Base-by-base conservation (phyloP, 2,329 filamentous ascomycete species). In the Aspergillus aculeatinus region DNA sequence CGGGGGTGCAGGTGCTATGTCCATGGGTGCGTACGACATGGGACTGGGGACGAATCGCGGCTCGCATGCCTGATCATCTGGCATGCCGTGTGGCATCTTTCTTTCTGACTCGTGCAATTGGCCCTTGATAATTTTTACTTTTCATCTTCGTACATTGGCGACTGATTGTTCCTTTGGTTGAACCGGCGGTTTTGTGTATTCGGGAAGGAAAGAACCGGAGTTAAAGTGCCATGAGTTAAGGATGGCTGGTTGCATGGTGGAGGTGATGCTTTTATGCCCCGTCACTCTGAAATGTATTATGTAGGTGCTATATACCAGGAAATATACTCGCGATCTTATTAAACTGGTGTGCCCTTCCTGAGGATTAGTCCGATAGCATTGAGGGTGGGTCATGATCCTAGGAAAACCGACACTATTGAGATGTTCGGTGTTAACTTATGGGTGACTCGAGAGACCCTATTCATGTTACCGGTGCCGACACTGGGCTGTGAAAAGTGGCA, bases 1-100 rank as follows among this genome's bases (percentile, higher is more conserved):
- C 25, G 64, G 65, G 3, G 60, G 59, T 14, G 42, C 65, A 7
- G 65, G 61, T 0, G 67, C 66, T 31, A 62, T 74, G 47, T 55
- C 68, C 1, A 60, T 75, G 53, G 65, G 67, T 27, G 64, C 66
- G 19, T 75, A 68, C 55, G 68, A 72, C 49, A 57, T 73, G 14
- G 65, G 69, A 12, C 59, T 65, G 19, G 66, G 66, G 2, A 65
- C 70, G 58, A 62, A 63, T 21, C 63, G 55, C 21, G 54, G 62
- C 59, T 16, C 63, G 60, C 35, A 57, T 55, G 60, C 61, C 42
- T 62, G 51, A 54, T 35, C n/a, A 14, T n/a, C 5, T 16, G 14
- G 14, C n/a, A 14, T 19, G 9, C 4, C 1, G 5, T 4, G 19
- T 42, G 47, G 29, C 29, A 44, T 39, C 12, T 48, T 47, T 53